Percentiles rank a stretch among this genome's conserved stretches.
Conservation (phyloP, 225 moss, liverwort and hornwort species). For the Marchantia paleacea region DNA sequence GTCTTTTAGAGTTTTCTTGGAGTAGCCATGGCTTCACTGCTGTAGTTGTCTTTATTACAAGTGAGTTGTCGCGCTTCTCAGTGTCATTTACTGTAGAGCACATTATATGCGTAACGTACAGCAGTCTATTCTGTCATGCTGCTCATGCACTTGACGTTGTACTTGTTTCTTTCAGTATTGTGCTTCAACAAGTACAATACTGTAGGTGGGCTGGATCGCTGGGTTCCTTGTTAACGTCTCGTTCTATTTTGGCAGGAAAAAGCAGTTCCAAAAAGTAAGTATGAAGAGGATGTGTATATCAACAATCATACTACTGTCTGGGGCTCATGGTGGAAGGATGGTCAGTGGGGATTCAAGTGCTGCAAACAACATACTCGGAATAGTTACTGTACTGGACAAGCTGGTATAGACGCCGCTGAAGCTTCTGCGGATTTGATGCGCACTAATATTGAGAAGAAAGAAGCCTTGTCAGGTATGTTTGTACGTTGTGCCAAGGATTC, state of each 20-base stretch:
- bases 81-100: too few species aligned
- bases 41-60: too few species aligned
- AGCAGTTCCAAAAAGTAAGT: slow-evolving; percentile 97
- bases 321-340: slow-evolving; percentile 99
- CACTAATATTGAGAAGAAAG: slow-evolving; percentile 80
- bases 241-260: slow-evolving; percentile 59
- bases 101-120: too few species aligned
- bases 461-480: slow-evolving; percentile 44
- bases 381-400: slow-evolving; percentile 98
- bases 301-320: slow-evolving; percentile 97
- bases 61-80: too few species aligned
- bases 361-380: slow-evolving; percentile 91
- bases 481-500: neutral
- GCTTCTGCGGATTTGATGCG: slow-evolving; percentile 94
- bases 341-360: slow-evolving; percentile 97
- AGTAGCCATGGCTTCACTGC: too few species aligned
- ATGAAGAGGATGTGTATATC: slow-evolving; percentile 89
- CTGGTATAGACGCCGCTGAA: slow-evolving; percentile 95
- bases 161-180: too few species aligned
- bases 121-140: too few species aligned
- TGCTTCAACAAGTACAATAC: too few species aligned
- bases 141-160: too few species aligned
- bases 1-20: too few species aligned
- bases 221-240: too few species aligned
- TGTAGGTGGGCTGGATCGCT: too few species aligned